Evolutionary conservation across 495 filamentous ascomycete species (phyloP), one percentile per base, ranked within the genome.

Genomic region (Tuber magnatum): DNA sequence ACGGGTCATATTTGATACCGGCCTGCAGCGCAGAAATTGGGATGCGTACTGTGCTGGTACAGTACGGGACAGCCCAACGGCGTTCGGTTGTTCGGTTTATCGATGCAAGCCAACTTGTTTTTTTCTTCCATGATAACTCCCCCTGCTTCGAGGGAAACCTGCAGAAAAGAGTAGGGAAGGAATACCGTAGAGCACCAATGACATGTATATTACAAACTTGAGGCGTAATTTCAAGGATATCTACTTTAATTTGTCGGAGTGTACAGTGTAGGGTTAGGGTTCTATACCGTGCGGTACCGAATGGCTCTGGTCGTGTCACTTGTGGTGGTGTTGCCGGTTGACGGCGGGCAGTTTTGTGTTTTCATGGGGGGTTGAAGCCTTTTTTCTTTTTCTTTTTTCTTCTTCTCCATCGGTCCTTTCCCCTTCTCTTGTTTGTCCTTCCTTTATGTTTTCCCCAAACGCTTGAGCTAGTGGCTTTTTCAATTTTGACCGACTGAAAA

Each of bases 401-500:
- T n/a, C 32, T n/a, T 32, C 51, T 32, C n/a, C 56, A 20, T 28
- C 32, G n/a, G 0, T 56, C 48, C 3, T 35, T 65, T 61, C 24
- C 10, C 28, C 28, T 35, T 65, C 56, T n/a, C 32, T 35, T 32
- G 56, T 65, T 35, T 65, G 28, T 18, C 51, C 51, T 61, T 61
- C 51, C n/a, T 61, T 28, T 14, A 20, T 61, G n/a, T 14, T 28
- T 65, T 35, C 56, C 28, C 56, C 32, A 65, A 35, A 65, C 56
- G 56, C 56, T 65, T 65, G 28, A 65, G 28, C 56, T 32, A 28
- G 56, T 65, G 56, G 56, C 56, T 65, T 65, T 65, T 65, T 65
- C 28, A 65, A 65, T 65, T 28, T 65, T 35, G 56, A 32, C 71
- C 77, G 74, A 80, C 74, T 73, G 48, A 56, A 73, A 80, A 40